Evolutionary conservation across 2,329 filamentous ascomycete genomes (phyloP), one percentile per base, ranked within the genome.

Genomic region (Penicillium italicum): DNA sequence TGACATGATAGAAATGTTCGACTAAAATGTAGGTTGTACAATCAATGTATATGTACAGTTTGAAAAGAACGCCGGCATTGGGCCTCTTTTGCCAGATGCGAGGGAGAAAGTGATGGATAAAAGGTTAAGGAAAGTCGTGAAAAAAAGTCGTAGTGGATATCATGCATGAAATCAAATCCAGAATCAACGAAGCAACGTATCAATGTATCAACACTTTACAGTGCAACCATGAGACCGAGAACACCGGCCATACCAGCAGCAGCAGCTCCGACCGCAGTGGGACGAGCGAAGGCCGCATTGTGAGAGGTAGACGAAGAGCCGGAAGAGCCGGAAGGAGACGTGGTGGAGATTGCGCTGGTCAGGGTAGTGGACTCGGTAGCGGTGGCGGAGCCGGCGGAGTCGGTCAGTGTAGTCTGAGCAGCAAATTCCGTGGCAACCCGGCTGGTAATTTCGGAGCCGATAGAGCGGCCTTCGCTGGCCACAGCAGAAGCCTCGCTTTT

Each of bases 221-320:
- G 62, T 51, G 63, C 67, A 57, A 59, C 65, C 66, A 70, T 70
- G 31, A 69, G 51, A 50, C 67, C 67, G 11, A 70, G 48, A 9
- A 70, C 47, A 62, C 68, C 68, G 11, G 64, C 67, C 28, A 69
- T 51, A 58, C 65, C 67, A 18, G 62, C 67, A 37, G 65, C 40
- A 18, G 52, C 59, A 31, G 54, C 61, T 26, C 61, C 60, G 28
- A 66, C 56, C 22, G 62, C 62, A 33, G 63, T 64, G 14, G 63
- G 60, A 37, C 60, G 63, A 37, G 63, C 59, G 31, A 59, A 60
- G 33, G 56, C 66, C 40, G 49, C 65, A 40, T 61, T 64, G 20
- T 50, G 52, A 45, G 59, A 37, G 18, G 55, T 43, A 5, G 61
- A 51, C 14, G 51, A 37, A 24, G 59, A 40, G 26, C 50, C 50